A percentile compares a stretch with the other conserved stretches of the same genome.
phyloP scores from a whole-genome alignment of 75 land plant genomes.

The Ceratopteris richardii region DNA sequence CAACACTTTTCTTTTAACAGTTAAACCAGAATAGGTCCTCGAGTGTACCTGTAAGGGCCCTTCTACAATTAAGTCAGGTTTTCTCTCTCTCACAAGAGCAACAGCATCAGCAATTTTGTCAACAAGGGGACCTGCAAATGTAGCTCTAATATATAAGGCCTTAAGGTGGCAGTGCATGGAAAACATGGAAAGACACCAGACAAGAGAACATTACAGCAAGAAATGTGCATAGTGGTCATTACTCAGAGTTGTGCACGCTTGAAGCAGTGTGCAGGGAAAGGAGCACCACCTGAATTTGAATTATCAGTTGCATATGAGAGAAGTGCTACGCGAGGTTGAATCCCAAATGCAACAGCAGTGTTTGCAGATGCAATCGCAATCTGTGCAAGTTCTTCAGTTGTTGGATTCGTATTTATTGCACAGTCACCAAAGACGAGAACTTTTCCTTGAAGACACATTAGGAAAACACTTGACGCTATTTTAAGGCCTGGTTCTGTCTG shows the following conservation, averaged over 20 bases:
- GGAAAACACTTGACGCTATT: slow-evolving; percentile 35
- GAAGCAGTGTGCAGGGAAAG: background rate
- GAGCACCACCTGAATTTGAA: slow-evolving; percentile 35
- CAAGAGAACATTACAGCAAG: no score
- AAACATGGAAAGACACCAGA: no score
- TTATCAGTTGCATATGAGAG: slow-evolving; percentile 48
- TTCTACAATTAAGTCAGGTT: slow-evolving; percentile 32
- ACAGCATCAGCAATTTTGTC: slow-evolving; percentile 38
- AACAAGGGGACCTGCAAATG: slow-evolving; percentile 25
- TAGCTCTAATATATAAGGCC: no score
- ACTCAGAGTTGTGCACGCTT: background rate
- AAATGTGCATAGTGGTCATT: background rate
- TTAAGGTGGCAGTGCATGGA: no score
- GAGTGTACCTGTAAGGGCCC: slow-evolving; percentile 41
- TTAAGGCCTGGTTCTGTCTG: slow-evolving; percentile 32
- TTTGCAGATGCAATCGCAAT: slow-evolving; percentile 43
- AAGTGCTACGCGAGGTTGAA: slow-evolving; percentile 38
- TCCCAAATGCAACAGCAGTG: slow-evolving; percentile 36
- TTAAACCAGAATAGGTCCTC: no score
- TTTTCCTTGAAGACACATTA: slow-evolving; percentile 35
- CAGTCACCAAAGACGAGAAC: slow-evolving; percentile 41
- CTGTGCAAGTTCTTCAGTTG: slow-evolving; percentile 35
- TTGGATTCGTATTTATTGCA: slow-evolving; percentile 34
- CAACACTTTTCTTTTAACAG: no score
- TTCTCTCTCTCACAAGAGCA: slow-evolving; percentile 22